Evolutionary conservation across 2,329 filamentous ascomycete genomes (phyloP).

Genomic region (Botrytis paeoniae): DNA sequence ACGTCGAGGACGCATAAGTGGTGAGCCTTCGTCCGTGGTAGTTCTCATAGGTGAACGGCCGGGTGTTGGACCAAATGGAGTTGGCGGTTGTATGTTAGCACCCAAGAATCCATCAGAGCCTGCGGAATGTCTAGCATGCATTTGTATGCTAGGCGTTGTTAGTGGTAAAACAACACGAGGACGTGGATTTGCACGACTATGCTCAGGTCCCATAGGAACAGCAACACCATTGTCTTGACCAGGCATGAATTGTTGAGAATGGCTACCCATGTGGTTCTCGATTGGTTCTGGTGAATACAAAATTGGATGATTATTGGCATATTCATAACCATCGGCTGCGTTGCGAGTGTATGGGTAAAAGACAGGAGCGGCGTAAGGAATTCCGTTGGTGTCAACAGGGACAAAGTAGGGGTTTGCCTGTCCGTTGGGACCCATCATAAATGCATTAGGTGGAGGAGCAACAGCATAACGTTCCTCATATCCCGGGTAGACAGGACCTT

Average conservation of each 20-base stretch:
- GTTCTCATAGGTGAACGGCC: constrained; percentile 1
- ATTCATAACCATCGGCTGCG: neutral
- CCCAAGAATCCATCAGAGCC: neutral
- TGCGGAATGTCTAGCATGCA: too few species aligned
- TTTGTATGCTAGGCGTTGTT: neutral
- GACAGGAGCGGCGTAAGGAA: neutral
- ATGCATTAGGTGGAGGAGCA: neutral
- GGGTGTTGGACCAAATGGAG: neutral
- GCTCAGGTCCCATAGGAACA: neutral
- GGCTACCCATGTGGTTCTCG: neutral
- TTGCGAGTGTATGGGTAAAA: neutral
- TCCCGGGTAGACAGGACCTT: neutral
- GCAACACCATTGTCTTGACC: neutral
- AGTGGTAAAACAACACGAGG: neutral
- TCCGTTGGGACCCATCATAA: neutral
- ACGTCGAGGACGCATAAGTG: constrained; percentile 6
- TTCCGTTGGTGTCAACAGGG: neutral
- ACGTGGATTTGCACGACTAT: neutral
- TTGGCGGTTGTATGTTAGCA: neutral
- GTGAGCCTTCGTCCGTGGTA: constrained; percentile 10
- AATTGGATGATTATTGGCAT: neutral
- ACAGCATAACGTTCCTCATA: neutral
- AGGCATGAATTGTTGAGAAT: neutral
- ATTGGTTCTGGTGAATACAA: neutral
- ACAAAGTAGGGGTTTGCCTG: neutral